Percentiles rank a stretch among this genome's conserved stretches.
Conservation (phyloP, 2,329 filamentous ascomycete species). For the Xylaria digitata region DNA sequence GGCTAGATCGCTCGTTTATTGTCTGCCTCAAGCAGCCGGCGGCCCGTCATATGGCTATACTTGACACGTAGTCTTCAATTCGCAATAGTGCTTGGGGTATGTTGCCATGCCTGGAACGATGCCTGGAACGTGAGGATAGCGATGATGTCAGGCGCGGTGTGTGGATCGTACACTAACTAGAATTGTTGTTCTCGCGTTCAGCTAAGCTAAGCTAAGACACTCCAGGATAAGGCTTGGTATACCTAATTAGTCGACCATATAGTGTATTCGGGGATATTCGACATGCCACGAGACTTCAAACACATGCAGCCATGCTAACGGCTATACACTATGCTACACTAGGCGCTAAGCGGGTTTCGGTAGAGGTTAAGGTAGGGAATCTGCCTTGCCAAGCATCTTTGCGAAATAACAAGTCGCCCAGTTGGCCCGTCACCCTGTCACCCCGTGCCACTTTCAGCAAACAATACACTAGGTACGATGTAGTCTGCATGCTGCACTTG, state of each 20-base stretch:
- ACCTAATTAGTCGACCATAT: constrained; percentile 23
- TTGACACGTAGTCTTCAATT: neutral
- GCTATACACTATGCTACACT: constrained; percentile 8
- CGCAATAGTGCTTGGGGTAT: neutral
- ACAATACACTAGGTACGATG: constrained; percentile 4
- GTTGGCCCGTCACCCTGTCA: constrained; percentile 7
- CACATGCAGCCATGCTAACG: constrained; percentile 28
- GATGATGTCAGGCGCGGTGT: constrained; percentile 27
- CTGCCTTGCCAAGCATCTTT: constrained; percentile 37
- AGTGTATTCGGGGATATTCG: neutral
- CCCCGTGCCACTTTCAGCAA: constrained; percentile 18
- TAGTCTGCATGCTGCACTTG: constrained; percentile 30
- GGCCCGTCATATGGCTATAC: neutral
- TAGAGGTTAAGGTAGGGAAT: constrained; percentile 27
- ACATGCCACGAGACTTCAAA: constrained; percentile 21
- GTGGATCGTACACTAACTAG: constrained; percentile 11
- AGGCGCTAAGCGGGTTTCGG: constrained; percentile 34
- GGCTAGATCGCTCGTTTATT: neutral
- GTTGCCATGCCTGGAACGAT: neutral
- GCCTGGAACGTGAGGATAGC: neutral
- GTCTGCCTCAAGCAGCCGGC: neutral
- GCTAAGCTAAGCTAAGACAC: constrained; percentile 25
- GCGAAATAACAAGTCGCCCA: constrained; percentile 26
- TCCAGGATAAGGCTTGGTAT: constrained; percentile 21
- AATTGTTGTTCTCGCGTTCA: constrained; percentile 12